Conservation (phyloP, 805 yeast genomes). For the Danielozyma ontarioensis region DNA sequence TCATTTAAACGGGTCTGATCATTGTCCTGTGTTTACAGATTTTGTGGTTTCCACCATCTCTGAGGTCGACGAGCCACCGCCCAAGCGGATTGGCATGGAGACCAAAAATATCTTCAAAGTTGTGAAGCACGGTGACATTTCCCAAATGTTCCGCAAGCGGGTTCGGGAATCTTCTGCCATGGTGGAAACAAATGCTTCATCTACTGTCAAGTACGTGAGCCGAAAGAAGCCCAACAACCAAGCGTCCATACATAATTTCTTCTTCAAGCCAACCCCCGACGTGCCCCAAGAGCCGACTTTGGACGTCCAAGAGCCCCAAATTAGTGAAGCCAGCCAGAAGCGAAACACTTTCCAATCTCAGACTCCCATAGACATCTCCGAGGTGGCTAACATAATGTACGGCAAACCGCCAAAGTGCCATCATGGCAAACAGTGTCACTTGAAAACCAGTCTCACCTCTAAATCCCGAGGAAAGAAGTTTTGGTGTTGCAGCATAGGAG, state of each 20-base stretch:
- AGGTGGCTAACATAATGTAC: slow-evolving; percentile 11
- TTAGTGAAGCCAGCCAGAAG: background rate
- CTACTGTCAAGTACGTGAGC: slow-evolving; percentile 12
- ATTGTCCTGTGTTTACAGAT: slow-evolving; percentile 85
- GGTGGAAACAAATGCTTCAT: too few species aligned
- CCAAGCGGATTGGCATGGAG: slow-evolving; percentile 13
- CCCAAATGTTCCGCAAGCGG: slow-evolving; percentile 18
- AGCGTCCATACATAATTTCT: slow-evolving; percentile 21
- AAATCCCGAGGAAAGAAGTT: slow-evolving; percentile 25
- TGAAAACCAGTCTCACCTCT: slow-evolving; percentile 23
- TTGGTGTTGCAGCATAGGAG: slow-evolving; percentile 26
- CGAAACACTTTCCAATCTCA: background rate
- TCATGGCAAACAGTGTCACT: slow-evolving; percentile 20
- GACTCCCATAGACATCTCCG: slow-evolving; percentile 2
- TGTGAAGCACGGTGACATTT: slow-evolving; percentile 26
- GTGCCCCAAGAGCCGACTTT: background rate
- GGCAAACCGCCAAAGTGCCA: slow-evolving; percentile 23
- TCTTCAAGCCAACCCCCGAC: slow-evolving; percentile 6
- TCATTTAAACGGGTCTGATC: slow-evolving; percentile 80
- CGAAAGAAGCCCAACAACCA: slow-evolving; percentile 15
- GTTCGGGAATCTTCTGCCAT: too few species aligned
- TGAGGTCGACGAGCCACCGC: slow-evolving; percentile 12
- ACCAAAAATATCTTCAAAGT: slow-evolving; percentile 16
- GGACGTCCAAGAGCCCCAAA: too few species aligned
- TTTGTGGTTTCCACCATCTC: too few species aligned